Conservation (phyloP, 1,284 basidiomycete genomes). For the Puccinia hordei region DNA sequence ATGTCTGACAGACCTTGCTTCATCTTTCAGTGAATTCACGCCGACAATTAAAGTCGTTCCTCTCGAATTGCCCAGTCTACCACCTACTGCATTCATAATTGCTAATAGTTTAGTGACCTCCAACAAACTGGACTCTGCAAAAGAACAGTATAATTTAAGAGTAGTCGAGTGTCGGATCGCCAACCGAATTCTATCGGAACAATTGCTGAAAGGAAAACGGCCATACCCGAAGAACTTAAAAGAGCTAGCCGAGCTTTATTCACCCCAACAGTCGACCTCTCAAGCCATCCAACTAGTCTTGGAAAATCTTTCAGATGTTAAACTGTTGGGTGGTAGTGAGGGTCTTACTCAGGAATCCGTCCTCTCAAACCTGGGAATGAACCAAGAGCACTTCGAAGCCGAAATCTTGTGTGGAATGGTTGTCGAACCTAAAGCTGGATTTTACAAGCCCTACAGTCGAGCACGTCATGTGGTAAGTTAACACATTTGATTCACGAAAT, state of each 20-base stretch:
- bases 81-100: conserved; percentile 29
- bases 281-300: background rate
- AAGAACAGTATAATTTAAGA: conserved; percentile 39
- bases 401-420: conserved; percentile 30
- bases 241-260: conserved; percentile 8
- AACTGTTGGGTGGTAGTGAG: background rate
- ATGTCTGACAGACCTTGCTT: background rate
- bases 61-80: conserved; percentile 1
- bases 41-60: conserved; percentile 16
- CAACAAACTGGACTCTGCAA: conserved; percentile 36
- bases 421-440: conserved; percentile 11
- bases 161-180: conserved; percentile 35
- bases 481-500: background rate
- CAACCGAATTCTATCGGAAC: background rate
- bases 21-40: conserved; percentile 25
- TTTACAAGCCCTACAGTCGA: conserved; percentile 16
- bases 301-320: background rate
- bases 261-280: background rate
- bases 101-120: conserved; percentile 43
- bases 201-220: background rate
- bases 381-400: conserved; percentile 7
- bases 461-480: conserved; percentile 35
- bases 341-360: background rate
- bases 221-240: background rate
- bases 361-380: conserved; percentile 1